A percentile compares a stretch with the other conserved stretches of the same genome.
Conservation (phyloP, 345 rosid genomes). For the Sonneratia alba region DNA sequence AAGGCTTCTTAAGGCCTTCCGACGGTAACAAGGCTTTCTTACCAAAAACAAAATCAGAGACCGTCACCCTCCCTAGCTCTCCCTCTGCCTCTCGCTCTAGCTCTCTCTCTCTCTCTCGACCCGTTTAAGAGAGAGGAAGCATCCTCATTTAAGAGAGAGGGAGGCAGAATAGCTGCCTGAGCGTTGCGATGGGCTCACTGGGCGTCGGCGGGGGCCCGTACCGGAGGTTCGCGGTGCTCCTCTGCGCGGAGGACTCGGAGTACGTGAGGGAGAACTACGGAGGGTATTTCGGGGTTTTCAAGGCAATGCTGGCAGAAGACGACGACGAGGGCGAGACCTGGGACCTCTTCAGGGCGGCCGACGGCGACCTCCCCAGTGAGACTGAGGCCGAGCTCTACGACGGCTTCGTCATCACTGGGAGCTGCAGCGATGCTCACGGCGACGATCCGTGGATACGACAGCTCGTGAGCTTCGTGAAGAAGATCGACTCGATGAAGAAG, state of each 20-base stretch:
- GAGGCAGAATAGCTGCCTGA: not conserved
- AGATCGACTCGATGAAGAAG: slow-evolving; percentile 39
- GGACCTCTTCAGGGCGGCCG: slow-evolving; percentile 33
- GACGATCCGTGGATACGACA: slow-evolving; percentile 51
- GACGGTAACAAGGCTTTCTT: not conserved
- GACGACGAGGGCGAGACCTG: slow-evolving; percentile 49
- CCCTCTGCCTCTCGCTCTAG: not conserved
- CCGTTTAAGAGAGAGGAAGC: not conserved
- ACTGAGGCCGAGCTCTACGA: slow-evolving; percentile 31
- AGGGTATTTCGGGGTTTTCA: slow-evolving; percentile 52
- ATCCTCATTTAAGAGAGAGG: not conserved
- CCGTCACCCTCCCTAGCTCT: too few species aligned
- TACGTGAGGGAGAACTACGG: slow-evolving; percentile 45
- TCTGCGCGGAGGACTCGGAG: slow-evolving; percentile 65
- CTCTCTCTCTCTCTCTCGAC: not conserved
- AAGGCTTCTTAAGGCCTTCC: not conserved
- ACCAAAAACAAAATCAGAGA: not conserved
- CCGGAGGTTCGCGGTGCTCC: slow-evolving; percentile 41
- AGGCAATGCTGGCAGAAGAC: slow-evolving; percentile 29
- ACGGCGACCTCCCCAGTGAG: slow-evolving; percentile 50
- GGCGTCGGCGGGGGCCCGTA: not conserved
- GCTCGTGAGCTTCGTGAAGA: slow-evolving; percentile 32
- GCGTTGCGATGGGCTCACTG: not conserved
- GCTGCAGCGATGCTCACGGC: slow-evolving; percentile 56
- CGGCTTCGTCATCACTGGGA: slow-evolving; percentile 62